Evolutionary conservation across 805 yeast genomes (phyloP).

Genomic region (Middelhovenomyces tepae): DNA sequence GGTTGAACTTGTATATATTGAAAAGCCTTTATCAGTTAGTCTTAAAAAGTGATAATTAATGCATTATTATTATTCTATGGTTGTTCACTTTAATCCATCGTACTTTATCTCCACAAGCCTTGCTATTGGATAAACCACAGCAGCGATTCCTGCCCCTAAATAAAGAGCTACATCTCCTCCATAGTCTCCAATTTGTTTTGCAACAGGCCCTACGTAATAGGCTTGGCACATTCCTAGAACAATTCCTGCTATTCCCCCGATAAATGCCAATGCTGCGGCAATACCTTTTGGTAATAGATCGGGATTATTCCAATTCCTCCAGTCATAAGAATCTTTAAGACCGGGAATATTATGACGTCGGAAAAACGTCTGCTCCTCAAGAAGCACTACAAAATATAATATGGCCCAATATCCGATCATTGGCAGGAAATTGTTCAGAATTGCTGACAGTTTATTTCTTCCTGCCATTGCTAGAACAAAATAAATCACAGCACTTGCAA

Average conservation of each 20-base stretch:
- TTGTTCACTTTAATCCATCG: no score
- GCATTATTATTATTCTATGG: not conserved
- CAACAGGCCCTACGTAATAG: constrained; percentile 73
- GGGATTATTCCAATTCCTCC: constrained; percentile 64
- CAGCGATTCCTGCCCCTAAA: constrained; percentile 64
- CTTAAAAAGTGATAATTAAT: not conserved
- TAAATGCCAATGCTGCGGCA: constrained; percentile 61
- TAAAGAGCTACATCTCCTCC: constrained; percentile 84
- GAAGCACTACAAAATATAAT: constrained; percentile 60
- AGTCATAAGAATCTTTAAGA: constrained; percentile 48
- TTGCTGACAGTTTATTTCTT: constrained; percentile 57
- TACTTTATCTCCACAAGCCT: constrained; percentile 56
- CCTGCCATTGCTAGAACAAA: constrained; percentile 71
- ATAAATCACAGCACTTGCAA: constrained; percentile 53
- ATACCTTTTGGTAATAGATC: constrained; percentile 54
- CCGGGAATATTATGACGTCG: constrained; percentile 40
- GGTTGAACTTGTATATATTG: constrained; percentile 39
- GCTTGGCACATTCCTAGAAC: constrained; percentile 84
- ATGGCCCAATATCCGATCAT: constrained; percentile 91
- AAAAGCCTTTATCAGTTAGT: constrained; percentile 9
- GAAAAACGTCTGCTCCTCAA: constrained; percentile 68
- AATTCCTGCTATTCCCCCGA: constrained; percentile 70
- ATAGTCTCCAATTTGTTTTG: constrained; percentile 49
- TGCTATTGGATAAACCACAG: constrained; percentile 51
- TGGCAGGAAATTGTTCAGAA: constrained; percentile 74